A percentile compares a stretch with the other conserved stretches of the same genome.
Conservation (phyloP, 179 eudicot genomes). For the Silene vulgaris region DNA sequence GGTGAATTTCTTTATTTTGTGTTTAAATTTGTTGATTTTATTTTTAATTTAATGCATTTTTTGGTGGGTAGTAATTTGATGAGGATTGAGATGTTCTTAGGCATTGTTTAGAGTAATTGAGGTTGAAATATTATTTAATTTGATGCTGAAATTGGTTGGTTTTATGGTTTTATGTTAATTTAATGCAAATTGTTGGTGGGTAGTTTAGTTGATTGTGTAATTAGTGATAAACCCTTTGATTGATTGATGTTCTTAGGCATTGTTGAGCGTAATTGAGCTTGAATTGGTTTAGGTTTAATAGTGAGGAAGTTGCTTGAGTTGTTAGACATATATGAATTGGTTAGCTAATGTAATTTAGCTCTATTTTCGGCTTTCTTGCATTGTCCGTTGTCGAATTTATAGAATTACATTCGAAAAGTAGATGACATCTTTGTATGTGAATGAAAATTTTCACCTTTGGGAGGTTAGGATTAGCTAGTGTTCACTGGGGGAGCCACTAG, state of each 20-base stretch:
- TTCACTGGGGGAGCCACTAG: neutral
- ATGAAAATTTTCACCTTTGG: neutral
- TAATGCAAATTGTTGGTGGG: neutral
- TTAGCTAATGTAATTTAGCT: neutral
- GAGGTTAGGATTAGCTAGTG: neutral
- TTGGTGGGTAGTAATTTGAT: neutral
- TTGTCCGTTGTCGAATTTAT: slow-evolving; percentile 7
- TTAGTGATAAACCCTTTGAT: neutral
- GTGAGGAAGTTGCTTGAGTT: neutral
- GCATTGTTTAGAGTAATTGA: neutral
- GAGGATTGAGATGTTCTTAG: neutral
- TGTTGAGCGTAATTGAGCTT: neutral
- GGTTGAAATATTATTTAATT: slow-evolving; percentile 19
- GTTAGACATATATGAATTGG: neutral
- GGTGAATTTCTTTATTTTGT: slow-evolving; percentile 36
- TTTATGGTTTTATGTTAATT: neutral
- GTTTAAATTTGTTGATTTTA: neutral
- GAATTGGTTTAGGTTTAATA: neutral
- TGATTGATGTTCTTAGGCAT: neutral
- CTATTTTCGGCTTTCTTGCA: neutral
- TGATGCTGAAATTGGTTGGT: neutral
- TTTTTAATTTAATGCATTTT: neutral
- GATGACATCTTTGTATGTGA: neutral
- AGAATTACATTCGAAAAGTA: neutral
- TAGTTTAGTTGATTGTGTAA: slow-evolving; percentile 9